Evolutionary conservation across 306 rosid species (phyloP).

Genomic region (Herpetospermum pedunculosum): DNA sequence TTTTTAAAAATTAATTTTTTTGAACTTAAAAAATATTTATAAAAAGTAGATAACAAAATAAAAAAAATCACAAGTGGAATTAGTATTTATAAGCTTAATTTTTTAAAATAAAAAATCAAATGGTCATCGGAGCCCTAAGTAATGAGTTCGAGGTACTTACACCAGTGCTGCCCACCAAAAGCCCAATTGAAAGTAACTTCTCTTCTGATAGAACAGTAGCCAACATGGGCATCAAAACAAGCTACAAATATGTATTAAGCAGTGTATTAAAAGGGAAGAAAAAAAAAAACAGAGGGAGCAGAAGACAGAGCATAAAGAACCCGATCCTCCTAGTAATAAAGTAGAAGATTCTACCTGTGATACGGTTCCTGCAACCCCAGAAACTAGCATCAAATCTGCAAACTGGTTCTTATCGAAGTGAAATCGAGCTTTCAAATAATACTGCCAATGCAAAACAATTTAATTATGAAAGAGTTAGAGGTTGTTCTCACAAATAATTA

Average conservation of each 20-base stretch:
- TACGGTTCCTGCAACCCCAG: conserved; percentile 46
- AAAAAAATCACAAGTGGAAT: too few species aligned
- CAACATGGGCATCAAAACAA: conserved; percentile 59
- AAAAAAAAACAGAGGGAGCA: not conserved
- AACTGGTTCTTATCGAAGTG: conserved; percentile 64
- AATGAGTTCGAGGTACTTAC: conserved; percentile 25
- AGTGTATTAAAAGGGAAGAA: not conserved
- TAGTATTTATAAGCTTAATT: too few species aligned
- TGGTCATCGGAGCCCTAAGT: not conserved
- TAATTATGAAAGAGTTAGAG: not conserved
- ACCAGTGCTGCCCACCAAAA: conserved; percentile 32
- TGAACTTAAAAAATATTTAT: too few species aligned
- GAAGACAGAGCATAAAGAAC: not conserved
- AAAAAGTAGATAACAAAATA: too few species aligned
- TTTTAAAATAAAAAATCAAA: too few species aligned
- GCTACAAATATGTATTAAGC: conserved; percentile 27
- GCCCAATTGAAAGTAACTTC: conserved; percentile 58
- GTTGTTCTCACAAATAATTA: not conserved
- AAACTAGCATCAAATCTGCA: conserved; percentile 64
- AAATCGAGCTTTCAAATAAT: conserved; percentile 77
- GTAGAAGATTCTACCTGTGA: conserved; percentile 40
- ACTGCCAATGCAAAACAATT: conserved; percentile 41
- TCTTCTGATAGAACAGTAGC: conserved; percentile 53
- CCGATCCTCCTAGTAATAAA: not conserved
- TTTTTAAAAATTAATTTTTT: too few species aligned